Evolutionary conservation across 73 alveolate genomes (phyloP).

Genomic region (Paramecium sonneborni): DNA sequence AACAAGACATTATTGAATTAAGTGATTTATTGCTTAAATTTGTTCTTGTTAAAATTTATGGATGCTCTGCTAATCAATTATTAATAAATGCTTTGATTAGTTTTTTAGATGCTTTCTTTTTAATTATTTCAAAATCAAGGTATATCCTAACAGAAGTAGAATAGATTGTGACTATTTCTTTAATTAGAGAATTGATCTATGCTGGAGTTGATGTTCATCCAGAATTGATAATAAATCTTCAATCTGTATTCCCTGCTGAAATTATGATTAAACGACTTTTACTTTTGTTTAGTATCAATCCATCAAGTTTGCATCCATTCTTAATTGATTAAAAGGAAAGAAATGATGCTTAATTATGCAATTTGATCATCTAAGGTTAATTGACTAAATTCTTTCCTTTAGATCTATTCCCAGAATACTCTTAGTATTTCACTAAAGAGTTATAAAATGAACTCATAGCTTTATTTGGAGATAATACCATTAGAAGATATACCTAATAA

Average conservation of each 20-base stretch:
- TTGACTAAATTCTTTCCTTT: conserved; percentile 1
- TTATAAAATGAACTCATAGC: not conserved
- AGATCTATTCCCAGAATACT: not conserved
- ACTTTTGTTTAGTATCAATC: not conserved
- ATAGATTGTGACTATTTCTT: not conserved
- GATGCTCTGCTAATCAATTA: not conserved
- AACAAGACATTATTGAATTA: conserved; percentile 16
- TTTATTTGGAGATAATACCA: not conserved
- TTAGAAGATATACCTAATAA: not conserved
- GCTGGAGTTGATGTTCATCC: not conserved
- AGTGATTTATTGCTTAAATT: conserved; percentile 25
- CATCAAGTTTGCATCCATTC: not conserved
- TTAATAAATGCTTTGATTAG: not conserved
- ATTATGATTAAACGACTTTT: not conserved
- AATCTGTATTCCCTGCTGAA: conserved; percentile 7
- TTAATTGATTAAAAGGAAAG: not conserved
- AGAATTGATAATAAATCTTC: not conserved
- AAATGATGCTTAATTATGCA: not conserved
- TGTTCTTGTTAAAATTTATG: conserved; percentile 30
- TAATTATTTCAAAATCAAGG: not conserved
- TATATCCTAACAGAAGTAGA: conserved; percentile 25
- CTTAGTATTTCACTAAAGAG: not conserved
- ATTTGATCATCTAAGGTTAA: not conserved
- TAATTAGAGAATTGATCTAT: conserved; percentile 20
- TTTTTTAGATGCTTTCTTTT: not conserved